phyloP scores from a whole-genome alignment of 441 rosid genomes.

The Euphorbia corollata region DNA sequence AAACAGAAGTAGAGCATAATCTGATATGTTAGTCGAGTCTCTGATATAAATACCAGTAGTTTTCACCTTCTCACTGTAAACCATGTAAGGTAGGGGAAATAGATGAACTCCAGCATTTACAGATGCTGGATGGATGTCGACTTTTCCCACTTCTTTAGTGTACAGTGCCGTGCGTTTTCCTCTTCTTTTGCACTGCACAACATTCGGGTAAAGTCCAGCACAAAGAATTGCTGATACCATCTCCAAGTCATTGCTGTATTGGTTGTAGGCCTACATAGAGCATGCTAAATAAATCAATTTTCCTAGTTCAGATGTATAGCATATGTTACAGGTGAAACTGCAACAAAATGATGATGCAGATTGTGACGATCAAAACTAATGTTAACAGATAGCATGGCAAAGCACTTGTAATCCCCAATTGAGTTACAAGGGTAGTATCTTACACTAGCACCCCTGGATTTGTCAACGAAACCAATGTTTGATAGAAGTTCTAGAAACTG shows the following conservation, averaged over 20 bases:
- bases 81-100: conserved; percentile 78
- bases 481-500: conserved; percentile 80
- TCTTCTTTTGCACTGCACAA: conserved; percentile 91
- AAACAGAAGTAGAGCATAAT: conserved; percentile 81
- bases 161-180: conserved; percentile 84
- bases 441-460: conserved; percentile 66
- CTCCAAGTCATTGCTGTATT: conserved; percentile 72
- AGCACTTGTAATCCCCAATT: neutral
- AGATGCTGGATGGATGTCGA: conserved; percentile 90
- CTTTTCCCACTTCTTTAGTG: conserved; percentile 94
- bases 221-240: conserved; percentile 80
- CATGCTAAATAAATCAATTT: conserved; percentile 7
- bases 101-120: conserved; percentile 70
- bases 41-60: conserved; percentile 64
- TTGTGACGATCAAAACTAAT: conserved; percentile 8
- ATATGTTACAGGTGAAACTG: conserved; percentile 1
- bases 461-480: conserved; percentile 83
- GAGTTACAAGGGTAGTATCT: conserved; percentile 24
- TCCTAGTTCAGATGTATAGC: conserved; percentile 5
- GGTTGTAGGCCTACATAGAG: conserved; percentile 67
- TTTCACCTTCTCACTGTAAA: conserved; percentile 85
- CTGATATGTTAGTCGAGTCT: conserved; percentile 90
- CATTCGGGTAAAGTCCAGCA: conserved; percentile 95
- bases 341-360: neutral
- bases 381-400: neutral